Base-by-base conservation (phyloP, 345 rosid species). In the Murraya koenigii region DNA sequence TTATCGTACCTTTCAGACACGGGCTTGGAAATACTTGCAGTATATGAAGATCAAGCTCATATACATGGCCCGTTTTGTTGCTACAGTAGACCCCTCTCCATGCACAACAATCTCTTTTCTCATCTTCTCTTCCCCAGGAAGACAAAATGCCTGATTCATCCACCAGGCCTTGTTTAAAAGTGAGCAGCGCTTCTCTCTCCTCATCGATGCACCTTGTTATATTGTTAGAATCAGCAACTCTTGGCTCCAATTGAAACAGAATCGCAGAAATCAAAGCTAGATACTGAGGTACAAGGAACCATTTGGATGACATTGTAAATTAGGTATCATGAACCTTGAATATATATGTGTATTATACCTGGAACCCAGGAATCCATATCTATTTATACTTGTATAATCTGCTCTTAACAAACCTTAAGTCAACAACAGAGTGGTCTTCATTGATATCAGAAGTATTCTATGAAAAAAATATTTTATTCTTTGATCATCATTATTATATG, bases 61-160 rank as follows among this genome's bases (percentile, higher is more conserved):
- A 55, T 6, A 78, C 66, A 44, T 69, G 71, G 47, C 73, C 72
- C 6, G 81, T 73, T 62, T 2, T 52, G 49, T 74, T 62, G 73
- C 72, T 41, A 52, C 84, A 81, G 7, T 6, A 35, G 19, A 78
- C 74, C 23, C 81, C 77, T 55, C 15, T 62, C 81, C 84, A 81
- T n/a, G 56, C 68, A 74, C 81, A 78, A 15, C 81, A 77, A 35
- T 78, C 47, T 41, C 47, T 41, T 41, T 41, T 41, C 47, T 41
- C 69, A 35, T 38, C 20, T 44, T 44, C 20, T 20, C 25, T 32
- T 22, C 36, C 75, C 64, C 75, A 72, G 6, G 64, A 72, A 33
- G 44, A 72, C 10, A 69, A 55, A 44, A 4, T 2, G 56, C 22
- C 72, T 11, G 2, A 4, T 41, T 44, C 72, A 38, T 66, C 71